Base-by-base conservation (phyloP, 1,284 basidiomycete genomes). In the Pyrrhoderma noxium region DNA sequence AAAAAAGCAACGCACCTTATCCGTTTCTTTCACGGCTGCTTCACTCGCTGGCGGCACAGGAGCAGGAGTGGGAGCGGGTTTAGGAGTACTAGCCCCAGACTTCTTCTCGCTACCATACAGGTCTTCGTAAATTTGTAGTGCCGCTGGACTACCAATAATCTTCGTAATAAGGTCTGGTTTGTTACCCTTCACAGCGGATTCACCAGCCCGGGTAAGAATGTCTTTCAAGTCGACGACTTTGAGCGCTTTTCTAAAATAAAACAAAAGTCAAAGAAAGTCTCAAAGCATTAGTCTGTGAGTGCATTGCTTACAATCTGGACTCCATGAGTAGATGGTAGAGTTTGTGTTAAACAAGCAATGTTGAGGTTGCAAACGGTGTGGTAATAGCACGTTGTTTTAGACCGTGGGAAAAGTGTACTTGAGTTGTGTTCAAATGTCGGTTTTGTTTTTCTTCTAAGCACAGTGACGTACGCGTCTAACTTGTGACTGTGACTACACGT, bases 221-320 rank as follows among this genome's bases (percentile, higher is more conserved):
- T 76, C 73, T 60, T 72, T 81, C 64, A 87, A 79, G 56, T 86
- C 84, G 34, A 74, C 73, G 63, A 87, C 83, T 65, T 84, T 86
- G 69, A 86, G 77, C 2, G 78, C 64, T 67, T 81, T 81, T 19
- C 72, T 73, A 61, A 14, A 7, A 22, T 31, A 2, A n/a, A 16
- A 41, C n/a, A 51, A 49, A 14, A 14, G 16, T 14, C 8, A 8
- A 35, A 31, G 44, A 25, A 8, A 8, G 1, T 8, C 9, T 37
- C 35, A 9, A 37, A 37, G 35, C 35, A 9, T 37, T 16, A 37
- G n/a, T n/a, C n/a, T n/a, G n/a, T n/a, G n/a, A n/a, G n/a, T n/a
- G n/a, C n/a, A n/a, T n/a, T n/a, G 11, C 27, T 31, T 31, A 31
- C 27, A 31, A 31, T 31, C 11, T 31, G 5, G 27, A 31, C 11